Evolutionary conservation across 2,329 filamentous ascomycete genomes (phyloP), one percentile per base, ranked within the genome.

Genomic region (Drechslerella dactyloides): DNA sequence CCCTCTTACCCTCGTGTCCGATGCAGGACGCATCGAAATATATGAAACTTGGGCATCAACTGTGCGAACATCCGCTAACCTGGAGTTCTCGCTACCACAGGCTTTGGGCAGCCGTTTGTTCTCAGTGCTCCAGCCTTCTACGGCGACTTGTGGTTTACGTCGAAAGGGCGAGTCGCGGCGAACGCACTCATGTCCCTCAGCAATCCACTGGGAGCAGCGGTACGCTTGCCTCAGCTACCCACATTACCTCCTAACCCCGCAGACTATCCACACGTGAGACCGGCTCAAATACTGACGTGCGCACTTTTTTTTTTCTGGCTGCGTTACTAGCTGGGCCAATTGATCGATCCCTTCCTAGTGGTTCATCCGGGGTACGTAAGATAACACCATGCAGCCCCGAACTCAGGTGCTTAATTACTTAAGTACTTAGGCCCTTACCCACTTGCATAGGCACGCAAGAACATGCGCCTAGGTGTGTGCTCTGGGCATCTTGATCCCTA

Each of bases 141-240:
- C 80, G 94, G 90, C 61, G 93, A 97, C 78, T 82, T 96, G 69
- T 97, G 94, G 94, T 97, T 97, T 81, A 93, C 91, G 1, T 88
- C 90, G 76, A 82, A 83, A 10, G 93, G 93, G 6, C 86, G 94
- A 61, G 90, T 96, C 11, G 89, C 89, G 60, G 93, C 93, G 17
- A 97, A 93, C 0, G 94, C 93, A 0, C 77, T 96, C 37, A 88
- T 89, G 21, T 93, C 88, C 70, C 81, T 97, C 66, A 91, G 93
- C 2, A 97, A 97, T 79, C 93, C 93, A 0, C 85, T 97, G 57
- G 93, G 93, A 13, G 93, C 90, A 21, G 93, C 93, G 5, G 81
- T 97, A 50, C 19, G 58, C 33, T 17, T 54, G 5, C 4, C 44
- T 42, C 37, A 17, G 2, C n/a, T 4, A 4, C 13, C 44, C 17